A percentile compares a stretch with the other conserved stretches of the same genome.
Conservation (phyloP, 495 filamentous ascomycete species). For the Darksidea phi region DNA sequence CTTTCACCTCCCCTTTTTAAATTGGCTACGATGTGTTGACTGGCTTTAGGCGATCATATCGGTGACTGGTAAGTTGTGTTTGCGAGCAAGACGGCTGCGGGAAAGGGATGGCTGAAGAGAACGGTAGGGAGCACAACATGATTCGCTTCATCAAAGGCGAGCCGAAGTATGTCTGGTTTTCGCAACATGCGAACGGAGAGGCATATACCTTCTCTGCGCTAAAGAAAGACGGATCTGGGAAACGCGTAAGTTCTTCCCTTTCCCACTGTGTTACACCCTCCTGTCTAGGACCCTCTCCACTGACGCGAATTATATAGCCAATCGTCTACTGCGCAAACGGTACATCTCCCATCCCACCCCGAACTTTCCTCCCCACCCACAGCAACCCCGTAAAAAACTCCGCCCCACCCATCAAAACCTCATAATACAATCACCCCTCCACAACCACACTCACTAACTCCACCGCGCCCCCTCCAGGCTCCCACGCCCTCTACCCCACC, state of each 20-base stretch:
- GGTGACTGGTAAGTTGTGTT: constrained; percentile 58
- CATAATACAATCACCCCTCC: too few species aligned
- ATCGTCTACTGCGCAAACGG: constrained; percentile 56
- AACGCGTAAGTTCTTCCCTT: constrained; percentile 12
- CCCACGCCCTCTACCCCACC: constrained; percentile 60
- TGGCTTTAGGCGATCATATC: constrained; percentile 54
- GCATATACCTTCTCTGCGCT: constrained; percentile 59
- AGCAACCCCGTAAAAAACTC: too few species aligned
- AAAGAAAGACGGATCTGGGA: constrained; percentile 46
- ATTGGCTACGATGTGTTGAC: constrained; percentile 36
- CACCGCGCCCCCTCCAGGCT: too few species aligned
- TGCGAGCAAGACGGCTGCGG: too few species aligned
- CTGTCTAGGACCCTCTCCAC: background rate
- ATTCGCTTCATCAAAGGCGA: constrained; percentile 60
- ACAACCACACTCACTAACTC: too few species aligned
- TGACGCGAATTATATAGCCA: constrained; percentile 34
- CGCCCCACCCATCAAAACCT: too few species aligned
- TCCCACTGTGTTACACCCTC: background rate
- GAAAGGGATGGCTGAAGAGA: background rate
- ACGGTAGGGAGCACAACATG: constrained; percentile 61
- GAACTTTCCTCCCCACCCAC: too few species aligned
- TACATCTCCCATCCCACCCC: too few species aligned
- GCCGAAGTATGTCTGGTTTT: constrained; percentile 61
- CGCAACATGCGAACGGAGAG: constrained; percentile 60
- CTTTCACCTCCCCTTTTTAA: background rate